Base-by-base conservation (phyloP, 2,329 filamentous ascomycete species). In the Trichoderma oligosporum region DNA sequence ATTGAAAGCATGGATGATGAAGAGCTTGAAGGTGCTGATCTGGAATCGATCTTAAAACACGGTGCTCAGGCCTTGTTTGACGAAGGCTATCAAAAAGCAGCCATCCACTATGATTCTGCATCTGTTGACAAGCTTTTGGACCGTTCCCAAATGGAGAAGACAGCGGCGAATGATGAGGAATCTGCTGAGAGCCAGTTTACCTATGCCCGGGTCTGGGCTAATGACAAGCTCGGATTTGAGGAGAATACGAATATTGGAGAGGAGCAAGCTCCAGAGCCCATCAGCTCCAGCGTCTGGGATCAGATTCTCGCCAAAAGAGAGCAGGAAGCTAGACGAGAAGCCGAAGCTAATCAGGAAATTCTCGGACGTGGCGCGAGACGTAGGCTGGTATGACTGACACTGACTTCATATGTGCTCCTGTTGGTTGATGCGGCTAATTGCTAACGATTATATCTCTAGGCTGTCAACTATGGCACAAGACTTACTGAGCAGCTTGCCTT, bases 61-160 rank as follows among this genome's bases (percentile, higher is more conserved):
- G 94, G 94, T 53, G 92, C 93, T 0, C 85, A 88, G 58, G 89
- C 92, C 9, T 76, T 99, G 3, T 97, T 99, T 69, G 82, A 86
- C 47, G 88, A 94, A 24, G 82, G 87, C 53, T 79, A 86, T 58
- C 76, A 82, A 41, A 84, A 85, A 39, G 79, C 84, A 7, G 86
- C 91, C 57, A 92, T 97, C 59, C 80, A 80, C 4, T 99, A 97
- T 66, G 91, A 97, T 66, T 76, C 82, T 1, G 82, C 84, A 1
- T 88, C 89, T 0, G 85, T 99, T n/a, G 91, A 97, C 52, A 90
- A 88, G 63, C 80, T 99, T 11, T 78, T 99, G n/a, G 92, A 97
- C 68, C 85, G 94, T 45, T 90, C 87, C 41, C 83, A 89, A 61
- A 82, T 89, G 25, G 91, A 96, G 67, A 83, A 89, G 62, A 89